Evolutionary conservation across 1,139 yeast species (phyloP).

Genomic region (Saccharomyces hybrid): DNA sequence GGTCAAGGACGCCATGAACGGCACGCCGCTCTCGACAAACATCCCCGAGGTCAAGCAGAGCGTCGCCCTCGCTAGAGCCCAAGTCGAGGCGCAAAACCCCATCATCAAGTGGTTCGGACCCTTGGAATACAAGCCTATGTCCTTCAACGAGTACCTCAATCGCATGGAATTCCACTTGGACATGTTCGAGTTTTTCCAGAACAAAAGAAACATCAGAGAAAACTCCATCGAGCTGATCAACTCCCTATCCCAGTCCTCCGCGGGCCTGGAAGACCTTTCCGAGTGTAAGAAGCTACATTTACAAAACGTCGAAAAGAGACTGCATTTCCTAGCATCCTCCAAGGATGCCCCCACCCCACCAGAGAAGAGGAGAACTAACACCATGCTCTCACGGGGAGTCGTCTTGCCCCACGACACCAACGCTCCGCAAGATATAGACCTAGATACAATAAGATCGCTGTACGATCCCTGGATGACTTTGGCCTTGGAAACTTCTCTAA

Average conservation of each 20-base stretch:
- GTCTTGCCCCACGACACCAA: constrained; percentile 14
- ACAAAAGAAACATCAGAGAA: constrained; percentile 14
- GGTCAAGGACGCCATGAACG: constrained; percentile 28
- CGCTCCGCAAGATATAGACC: constrained; percentile 21
- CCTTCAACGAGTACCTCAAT: constrained; percentile 40
- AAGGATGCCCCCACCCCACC: background rate
- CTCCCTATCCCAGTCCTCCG: constrained; percentile 6
- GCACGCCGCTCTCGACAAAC: constrained; percentile 24
- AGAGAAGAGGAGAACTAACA: background rate
- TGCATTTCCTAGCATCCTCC: background rate
- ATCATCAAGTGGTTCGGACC: constrained; percentile 51
- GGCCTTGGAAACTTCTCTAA: constrained; percentile 31
- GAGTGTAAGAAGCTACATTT: background rate
- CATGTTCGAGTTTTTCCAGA: constrained; percentile 22
- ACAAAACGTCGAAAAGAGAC: background rate
- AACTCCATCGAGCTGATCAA: constrained; percentile 11
- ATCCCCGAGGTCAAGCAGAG: constrained; percentile 31
- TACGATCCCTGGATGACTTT: constrained; percentile 32
- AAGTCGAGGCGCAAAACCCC: constrained; percentile 40
- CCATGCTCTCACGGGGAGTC: too few species aligned
- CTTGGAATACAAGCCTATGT: constrained; percentile 45
- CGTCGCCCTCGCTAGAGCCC: constrained; percentile 37
- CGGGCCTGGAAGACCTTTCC: background rate
- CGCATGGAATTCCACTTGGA: constrained; percentile 33
- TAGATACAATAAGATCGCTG: constrained; percentile 27